A percentile compares a stretch with the other conserved stretches of the same genome.
These are phyloP conservation scores for Paecilomyces variotii DNA, from an alignment of 2,329 filamentous ascomycete genomes.

Conservation along the genomic window DNA sequence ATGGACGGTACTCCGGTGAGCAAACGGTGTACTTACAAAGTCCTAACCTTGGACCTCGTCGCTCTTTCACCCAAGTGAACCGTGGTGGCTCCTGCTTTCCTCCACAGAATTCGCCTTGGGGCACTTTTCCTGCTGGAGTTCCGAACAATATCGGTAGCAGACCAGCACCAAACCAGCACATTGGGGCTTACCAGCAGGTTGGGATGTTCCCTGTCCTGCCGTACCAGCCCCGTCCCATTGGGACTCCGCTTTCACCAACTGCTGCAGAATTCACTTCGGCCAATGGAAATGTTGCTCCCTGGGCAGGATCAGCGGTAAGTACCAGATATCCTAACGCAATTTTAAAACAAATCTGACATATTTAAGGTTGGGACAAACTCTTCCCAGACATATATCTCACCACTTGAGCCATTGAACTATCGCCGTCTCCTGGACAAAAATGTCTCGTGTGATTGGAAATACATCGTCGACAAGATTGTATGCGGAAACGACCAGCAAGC, in stretches of 20 bases:
- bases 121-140: slow-evolving; percentile 19
- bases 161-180: slow-evolving; percentile 20
- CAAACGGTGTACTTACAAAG: slow-evolving; percentile 21
- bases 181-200: slow-evolving; percentile 25
- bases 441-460: slow-evolving; percentile 98
- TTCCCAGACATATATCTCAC: slow-evolving; percentile 70
- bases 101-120: slow-evolving; percentile 25
- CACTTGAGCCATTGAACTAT: slow-evolving; percentile 91
- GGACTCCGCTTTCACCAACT: slow-evolving; percentile 62
- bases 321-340: slow-evolving; percentile 14
- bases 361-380: slow-evolving; percentile 37
- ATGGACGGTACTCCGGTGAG: slow-evolving; percentile 22
- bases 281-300: slow-evolving; percentile 15
- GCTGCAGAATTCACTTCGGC: slow-evolving; percentile 63
- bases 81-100: slow-evolving; percentile 26
- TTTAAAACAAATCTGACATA: slow-evolving; percentile 14
- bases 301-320: slow-evolving; percentile 46
- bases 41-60: slow-evolving; percentile 18
- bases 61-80: slow-evolving; percentile 22
- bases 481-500: slow-evolving; percentile 99
- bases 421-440: slow-evolving; percentile 90
- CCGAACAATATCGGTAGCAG: slow-evolving; percentile 17
- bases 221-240: slow-evolving; percentile 51
- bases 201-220: slow-evolving; percentile 26
- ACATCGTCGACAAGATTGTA: slow-evolving; percentile 98